Base-by-base conservation (phyloP, 1,284 basidiomycete species). In the Heliocybe sulcata region DNA sequence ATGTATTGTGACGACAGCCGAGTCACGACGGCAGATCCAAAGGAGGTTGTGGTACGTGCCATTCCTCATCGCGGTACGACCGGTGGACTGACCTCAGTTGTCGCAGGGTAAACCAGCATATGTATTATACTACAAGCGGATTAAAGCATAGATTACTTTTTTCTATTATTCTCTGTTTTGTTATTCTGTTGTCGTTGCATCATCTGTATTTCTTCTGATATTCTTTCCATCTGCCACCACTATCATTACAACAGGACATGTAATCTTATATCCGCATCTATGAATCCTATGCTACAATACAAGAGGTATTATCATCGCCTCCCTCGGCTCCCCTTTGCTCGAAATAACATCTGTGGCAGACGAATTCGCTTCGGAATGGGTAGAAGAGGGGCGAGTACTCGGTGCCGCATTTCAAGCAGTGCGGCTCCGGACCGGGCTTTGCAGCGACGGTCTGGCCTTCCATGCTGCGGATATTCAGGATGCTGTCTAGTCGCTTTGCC, bases 1-100 rank as follows among this genome's bases (percentile, higher is more conserved):
- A 72, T 85, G 65, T 91, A 90, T 64, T 94, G 90, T 66, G 92
- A 94, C 63, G 93, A 95, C 67, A 92, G 90, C 65, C 83, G 83
- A 60, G 77, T 92, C 57, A 81, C 82, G 54, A 65, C 75, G 42
- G 84, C 83, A 26, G 83, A 90, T 54, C 74, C 86, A 48, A 85
- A 81, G 62, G 86, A 92, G 65, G 88, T 94, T n/a, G 87, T 94
- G 55, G 92, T 94, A 68, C 64, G 90, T 86, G 9, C 29, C n/a
- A 6, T 42, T 20, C n/a, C 45, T 56, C 45, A 55, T 25, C 35
- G 25, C 35, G 35, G 27, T 23, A 31, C 35, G 20, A 26, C 20
- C n/a, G 11, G 3, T 29, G 23, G 23, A 56, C 55, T 19, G 54
- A 45, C 19, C 59, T 55, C n/a, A 38, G 35, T 29, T 35, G 38